A percentile compares a stretch with the other conserved stretches of the same genome.
Evolutionary conservation across 495 filamentous ascomycete genomes (phyloP).

Genomic region (Antarctomyces pellizariae): DNA sequence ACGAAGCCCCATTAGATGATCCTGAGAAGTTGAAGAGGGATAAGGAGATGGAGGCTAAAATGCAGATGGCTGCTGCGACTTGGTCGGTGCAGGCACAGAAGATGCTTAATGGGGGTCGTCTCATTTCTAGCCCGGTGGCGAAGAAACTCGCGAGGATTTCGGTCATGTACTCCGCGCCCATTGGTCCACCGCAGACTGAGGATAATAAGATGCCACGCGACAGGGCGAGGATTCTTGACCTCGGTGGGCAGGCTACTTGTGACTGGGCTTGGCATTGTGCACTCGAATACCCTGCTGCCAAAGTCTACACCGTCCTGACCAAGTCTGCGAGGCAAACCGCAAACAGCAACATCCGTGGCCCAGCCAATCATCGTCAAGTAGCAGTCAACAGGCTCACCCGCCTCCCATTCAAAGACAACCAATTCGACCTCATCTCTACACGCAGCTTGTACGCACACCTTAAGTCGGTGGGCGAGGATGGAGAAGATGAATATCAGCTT

Average conservation of each 20-base stretch:
- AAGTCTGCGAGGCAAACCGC: constrained; percentile 37
- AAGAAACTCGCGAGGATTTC: constrained; percentile 29
- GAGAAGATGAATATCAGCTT: constrained; percentile 67
- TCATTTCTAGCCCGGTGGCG: constrained; percentile 54
- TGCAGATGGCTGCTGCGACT: constrained; percentile 46
- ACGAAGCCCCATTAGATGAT: constrained; percentile 26
- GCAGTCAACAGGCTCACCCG: constrained; percentile 49
- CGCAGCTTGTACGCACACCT: constrained; percentile 68
- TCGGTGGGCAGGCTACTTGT: constrained; percentile 62
- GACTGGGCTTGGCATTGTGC: constrained; percentile 95
- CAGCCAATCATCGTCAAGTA: constrained; percentile 65
- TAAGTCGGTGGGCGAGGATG: constrained; percentile 36
- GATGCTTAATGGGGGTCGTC: constrained; percentile 53
- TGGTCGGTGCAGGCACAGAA: constrained; percentile 68
- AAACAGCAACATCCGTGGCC: constrained; percentile 51
- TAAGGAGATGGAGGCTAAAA: constrained; percentile 55
- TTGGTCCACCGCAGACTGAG: too few relatives aligned
- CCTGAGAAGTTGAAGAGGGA: constrained; percentile 41
- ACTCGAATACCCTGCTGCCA: constrained; percentile 56
- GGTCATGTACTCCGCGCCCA: too few relatives aligned
- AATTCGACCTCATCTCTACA: constrained; percentile 83
- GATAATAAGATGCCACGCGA: constrained; percentile 19
- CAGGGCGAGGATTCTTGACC: constrained; percentile 54
- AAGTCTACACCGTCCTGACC: constrained; percentile 65
- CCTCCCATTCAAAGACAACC: constrained; percentile 66